These are phyloP conservation scores for Alternaria sp. DNA, from an alignment of 2,329 filamentous ascomycete genomes.

Conservation along the genomic window DNA sequence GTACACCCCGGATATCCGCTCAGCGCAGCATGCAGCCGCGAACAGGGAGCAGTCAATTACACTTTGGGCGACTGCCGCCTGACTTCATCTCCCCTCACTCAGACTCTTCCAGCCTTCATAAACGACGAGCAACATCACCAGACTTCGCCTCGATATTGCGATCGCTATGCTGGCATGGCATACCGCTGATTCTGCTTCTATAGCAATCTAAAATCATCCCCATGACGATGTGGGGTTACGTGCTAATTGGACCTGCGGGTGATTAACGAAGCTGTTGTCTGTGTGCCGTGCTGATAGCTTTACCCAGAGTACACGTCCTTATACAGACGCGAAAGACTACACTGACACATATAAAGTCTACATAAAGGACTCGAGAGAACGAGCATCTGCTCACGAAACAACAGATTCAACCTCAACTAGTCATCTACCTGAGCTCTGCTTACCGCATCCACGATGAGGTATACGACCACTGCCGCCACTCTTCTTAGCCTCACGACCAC, in stretches of 20 bases:
- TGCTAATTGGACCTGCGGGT: not conserved
- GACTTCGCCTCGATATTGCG: not conserved
- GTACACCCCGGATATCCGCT: not conserved
- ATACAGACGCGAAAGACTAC: not conserved
- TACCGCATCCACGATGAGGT: constrained; percentile 7
- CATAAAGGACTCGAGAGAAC: not conserved
- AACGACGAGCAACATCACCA: not conserved
- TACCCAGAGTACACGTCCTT: not conserved
- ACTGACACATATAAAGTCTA: not conserved
- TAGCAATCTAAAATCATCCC: not conserved
- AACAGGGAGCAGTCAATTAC: not conserved
- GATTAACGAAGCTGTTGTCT: not conserved
- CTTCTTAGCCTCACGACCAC: constrained; percentile 11
- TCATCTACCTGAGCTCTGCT: not conserved
- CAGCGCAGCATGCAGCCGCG: not conserved
- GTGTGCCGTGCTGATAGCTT: not conserved
- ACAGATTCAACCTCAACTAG: not conserved
- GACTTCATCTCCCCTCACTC: not conserved
- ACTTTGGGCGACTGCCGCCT: not conserved
- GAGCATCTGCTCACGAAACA: not conserved
- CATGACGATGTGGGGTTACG: constrained; percentile 1
- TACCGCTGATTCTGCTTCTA: not conserved
- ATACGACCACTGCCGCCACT: not conserved
- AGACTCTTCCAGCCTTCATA: not conserved
- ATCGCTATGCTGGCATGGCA: not conserved